Evolutionary conservation across 306 rosid genomes (phyloP).

Genomic region (Pueraria montana): DNA sequence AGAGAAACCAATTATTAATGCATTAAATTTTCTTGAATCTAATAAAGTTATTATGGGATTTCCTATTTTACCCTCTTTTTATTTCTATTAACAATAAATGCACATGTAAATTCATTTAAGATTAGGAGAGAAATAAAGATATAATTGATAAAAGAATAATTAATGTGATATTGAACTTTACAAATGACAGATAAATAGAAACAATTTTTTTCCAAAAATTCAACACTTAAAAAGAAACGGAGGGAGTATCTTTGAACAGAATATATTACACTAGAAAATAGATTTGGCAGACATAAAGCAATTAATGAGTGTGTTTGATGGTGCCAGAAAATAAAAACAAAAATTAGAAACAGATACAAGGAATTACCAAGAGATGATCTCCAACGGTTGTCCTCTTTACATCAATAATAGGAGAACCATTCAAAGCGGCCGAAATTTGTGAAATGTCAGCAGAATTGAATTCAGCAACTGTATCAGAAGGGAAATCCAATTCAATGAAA

Average conservation of each 20-base stretch:
- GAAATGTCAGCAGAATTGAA: not conserved
- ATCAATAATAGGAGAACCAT: not conserved
- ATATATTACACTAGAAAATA: not conserved
- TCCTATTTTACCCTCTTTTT: too few species aligned
- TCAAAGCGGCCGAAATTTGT: constrained; percentile 4
- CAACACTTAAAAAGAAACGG: too few species aligned
- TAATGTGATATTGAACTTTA: too few species aligned
- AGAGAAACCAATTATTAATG: too few species aligned
- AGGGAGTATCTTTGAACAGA: not conserved
- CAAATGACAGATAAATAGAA: too few species aligned
- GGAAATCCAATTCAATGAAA: constrained; percentile 17
- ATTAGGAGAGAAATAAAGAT: too few species aligned
- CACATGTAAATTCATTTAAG: too few species aligned
- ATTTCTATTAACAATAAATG: too few species aligned
- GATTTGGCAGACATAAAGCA: not conserved
- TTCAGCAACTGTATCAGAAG: not conserved
- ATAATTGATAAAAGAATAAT: too few species aligned
- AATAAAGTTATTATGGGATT: too few species aligned
- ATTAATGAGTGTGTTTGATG: not conserved
- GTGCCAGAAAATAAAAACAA: not conserved
- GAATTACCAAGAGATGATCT: constrained; percentile 1
- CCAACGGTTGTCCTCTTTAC: not conserved
- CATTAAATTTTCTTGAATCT: too few species aligned
- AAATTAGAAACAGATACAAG: not conserved
- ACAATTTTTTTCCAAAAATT: too few species aligned